phyloP scores from a whole-genome alignment of 2,329 filamentous ascomycete genomes.

The Paecilomyces formosus region DNA sequence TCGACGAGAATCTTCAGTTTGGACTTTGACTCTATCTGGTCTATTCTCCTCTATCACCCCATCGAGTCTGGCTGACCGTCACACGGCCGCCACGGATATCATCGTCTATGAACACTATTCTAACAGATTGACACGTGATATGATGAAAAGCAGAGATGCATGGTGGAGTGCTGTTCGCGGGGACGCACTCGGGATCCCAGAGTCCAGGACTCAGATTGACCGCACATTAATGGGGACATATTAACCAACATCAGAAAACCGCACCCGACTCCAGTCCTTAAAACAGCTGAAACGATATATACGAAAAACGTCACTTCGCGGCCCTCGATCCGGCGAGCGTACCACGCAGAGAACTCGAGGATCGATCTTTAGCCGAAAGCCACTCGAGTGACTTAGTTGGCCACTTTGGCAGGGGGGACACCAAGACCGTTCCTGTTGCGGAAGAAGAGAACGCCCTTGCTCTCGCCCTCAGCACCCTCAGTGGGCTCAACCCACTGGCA shows the following conservation, averaged over 20 bases:
- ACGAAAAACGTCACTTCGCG: conserved; percentile 7
- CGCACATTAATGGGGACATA: background rate
- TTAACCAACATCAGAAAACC: background rate
- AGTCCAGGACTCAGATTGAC: background rate
- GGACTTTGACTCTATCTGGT: background rate
- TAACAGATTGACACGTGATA: background rate
- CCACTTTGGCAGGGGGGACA: conserved; percentile 44
- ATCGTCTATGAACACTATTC: background rate
- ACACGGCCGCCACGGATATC: background rate
- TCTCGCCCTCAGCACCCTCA: conserved; percentile 69
- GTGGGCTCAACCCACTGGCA: conserved; percentile 98
- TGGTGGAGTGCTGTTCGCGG: background rate
- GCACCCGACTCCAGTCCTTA: background rate
- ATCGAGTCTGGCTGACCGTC: background rate
- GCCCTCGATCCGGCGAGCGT: conserved; percentile 18
- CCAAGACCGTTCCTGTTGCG: conserved; percentile 88
- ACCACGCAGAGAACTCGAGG: conserved; percentile 7
- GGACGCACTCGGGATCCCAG: background rate
- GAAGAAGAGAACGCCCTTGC: conserved; percentile 86
- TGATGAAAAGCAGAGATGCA: background rate
- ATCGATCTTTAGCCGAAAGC: conserved; percentile 1
- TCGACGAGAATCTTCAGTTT: background rate
- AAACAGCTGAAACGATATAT: background rate
- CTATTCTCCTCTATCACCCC: background rate
- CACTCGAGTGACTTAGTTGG: background rate